These are phyloP conservation scores for Neonectria sp. DNA, from an alignment of 2,329 filamentous ascomycete genomes.

Conservation along the genomic window DNA sequence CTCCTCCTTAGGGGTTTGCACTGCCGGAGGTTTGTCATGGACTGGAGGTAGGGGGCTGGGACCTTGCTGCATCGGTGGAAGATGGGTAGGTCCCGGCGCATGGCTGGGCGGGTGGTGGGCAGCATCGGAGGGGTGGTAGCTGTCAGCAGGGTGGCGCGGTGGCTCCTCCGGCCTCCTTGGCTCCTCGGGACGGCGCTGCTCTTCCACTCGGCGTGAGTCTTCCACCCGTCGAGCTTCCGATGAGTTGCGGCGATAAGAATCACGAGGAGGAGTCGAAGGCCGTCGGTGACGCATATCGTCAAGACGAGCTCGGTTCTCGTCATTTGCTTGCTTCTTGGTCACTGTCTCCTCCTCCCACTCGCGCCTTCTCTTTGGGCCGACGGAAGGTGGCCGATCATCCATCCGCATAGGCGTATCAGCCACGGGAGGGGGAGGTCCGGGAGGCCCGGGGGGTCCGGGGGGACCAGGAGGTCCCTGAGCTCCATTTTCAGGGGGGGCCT, in stretches of 20 bases:
- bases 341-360: conserved; percentile 92
- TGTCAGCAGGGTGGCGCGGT: conserved; percentile 81
- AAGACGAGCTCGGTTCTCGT: conserved; percentile 88
- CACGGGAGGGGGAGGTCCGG: conserved; percentile 57
- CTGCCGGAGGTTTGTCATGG: conserved; percentile 62
- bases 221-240: conserved; percentile 79
- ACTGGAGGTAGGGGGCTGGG: conserved; percentile 69
- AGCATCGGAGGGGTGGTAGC: conserved; percentile 92
- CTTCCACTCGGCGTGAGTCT: conserved; percentile 74
- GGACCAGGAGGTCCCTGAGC: conserved; percentile 55
- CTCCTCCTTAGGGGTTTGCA: conserved; percentile 70
- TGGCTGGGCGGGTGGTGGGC: conserved; percentile 80
- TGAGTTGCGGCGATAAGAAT: conserved; percentile 82
- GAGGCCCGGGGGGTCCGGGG: conserved; percentile 65
- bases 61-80: conserved; percentile 76
- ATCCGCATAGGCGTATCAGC: conserved; percentile 78
- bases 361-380: conserved; percentile 85
- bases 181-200: conserved; percentile 73
- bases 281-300: conserved; percentile 88
- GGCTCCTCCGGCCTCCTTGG: conserved; percentile 70
- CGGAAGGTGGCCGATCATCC: conserved; percentile 83
- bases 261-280: conserved; percentile 80
- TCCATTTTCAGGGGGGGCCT: conserved; percentile 73
- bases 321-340: conserved; percentile 88
- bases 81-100: conserved; percentile 66